phyloP scores from a whole-genome alignment of 1,139 yeast species.

The Suhomyces coccinellae region DNA sequence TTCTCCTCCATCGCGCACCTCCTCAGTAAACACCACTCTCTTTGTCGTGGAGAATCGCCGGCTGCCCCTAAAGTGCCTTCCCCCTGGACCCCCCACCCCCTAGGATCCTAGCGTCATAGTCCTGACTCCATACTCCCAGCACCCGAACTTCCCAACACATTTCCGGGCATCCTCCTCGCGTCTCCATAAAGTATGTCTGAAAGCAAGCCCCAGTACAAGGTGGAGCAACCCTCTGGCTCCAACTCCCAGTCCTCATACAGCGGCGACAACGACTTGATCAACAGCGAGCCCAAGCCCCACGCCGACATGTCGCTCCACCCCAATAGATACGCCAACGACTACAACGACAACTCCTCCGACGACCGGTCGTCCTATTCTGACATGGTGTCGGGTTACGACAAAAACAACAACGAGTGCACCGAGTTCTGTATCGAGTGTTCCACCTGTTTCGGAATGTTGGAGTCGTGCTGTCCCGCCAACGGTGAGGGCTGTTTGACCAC shows the following conservation, averaged over 20 bases:
- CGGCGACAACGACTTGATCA: constrained; percentile 5
- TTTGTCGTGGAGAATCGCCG: background rate
- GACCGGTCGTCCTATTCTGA: constrained; percentile 22
- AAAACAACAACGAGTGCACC: constrained; percentile 42
- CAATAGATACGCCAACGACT: background rate
- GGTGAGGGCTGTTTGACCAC: constrained; percentile 45
- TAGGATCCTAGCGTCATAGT: background rate
- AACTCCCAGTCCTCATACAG: background rate
- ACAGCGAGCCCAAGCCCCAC: constrained; percentile 11
- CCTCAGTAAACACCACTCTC: constrained; percentile 1
- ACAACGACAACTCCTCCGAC: constrained; percentile 4
- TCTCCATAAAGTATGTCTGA: too few species aligned
- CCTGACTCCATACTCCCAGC: background rate
- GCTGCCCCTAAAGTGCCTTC: background rate
- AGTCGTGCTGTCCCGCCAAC: constrained; percentile 42
- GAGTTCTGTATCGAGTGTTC: constrained; percentile 44
- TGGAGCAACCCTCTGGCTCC: background rate
- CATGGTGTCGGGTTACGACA: constrained; percentile 36
- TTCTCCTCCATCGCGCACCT: constrained; percentile 4
- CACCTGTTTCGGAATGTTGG: constrained; percentile 45
- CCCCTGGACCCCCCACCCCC: background rate
- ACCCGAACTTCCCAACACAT: too few species aligned
- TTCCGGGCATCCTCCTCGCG: too few species aligned
- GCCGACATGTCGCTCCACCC: constrained; percentile 12
- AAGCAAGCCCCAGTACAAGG: constrained; percentile 1